A percentile compares a stretch with the other conserved stretches of the same genome.
These are phyloP conservation scores for Angophora floribunda DNA, from an alignment of 345 rosid species.

Conservation along the genomic window DNA sequence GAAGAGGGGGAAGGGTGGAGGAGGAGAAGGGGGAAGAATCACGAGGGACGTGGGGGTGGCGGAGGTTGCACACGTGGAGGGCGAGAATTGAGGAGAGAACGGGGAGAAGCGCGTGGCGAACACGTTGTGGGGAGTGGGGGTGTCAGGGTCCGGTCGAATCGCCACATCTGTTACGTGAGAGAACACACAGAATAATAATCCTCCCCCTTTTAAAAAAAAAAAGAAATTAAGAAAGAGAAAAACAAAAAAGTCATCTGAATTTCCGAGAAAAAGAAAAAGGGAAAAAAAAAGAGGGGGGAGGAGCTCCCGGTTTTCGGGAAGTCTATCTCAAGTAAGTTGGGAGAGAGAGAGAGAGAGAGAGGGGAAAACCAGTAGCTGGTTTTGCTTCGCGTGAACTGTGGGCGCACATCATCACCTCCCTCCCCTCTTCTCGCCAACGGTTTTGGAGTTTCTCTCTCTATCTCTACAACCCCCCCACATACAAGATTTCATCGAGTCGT, in stretches of 20 bases:
- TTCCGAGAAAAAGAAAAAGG: not conserved
- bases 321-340: not conserved
- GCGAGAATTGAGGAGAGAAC: not conserved
- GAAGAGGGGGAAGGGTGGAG: accelerated
- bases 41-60: not conserved
- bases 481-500: not conserved
- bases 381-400: not conserved
- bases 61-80: not conserved
- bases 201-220: not conserved
- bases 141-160: not conserved
- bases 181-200: not conserved
- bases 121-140: not conserved
- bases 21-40: not conserved
- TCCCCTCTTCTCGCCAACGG: not conserved
- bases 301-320: not conserved
- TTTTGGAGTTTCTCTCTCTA: not conserved
- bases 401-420: not conserved
- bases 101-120: not conserved
- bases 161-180: not conserved
- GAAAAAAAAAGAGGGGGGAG: accelerated
- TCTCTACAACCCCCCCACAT: not conserved
- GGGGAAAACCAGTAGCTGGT: not conserved
- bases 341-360: not conserved
- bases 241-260: not conserved
- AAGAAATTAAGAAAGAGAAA: too few species aligned